These are phyloP conservation scores for Phytophthora citricola DNA, from an alignment of 352 stramenopile species.

Conservation along the genomic window DNA sequence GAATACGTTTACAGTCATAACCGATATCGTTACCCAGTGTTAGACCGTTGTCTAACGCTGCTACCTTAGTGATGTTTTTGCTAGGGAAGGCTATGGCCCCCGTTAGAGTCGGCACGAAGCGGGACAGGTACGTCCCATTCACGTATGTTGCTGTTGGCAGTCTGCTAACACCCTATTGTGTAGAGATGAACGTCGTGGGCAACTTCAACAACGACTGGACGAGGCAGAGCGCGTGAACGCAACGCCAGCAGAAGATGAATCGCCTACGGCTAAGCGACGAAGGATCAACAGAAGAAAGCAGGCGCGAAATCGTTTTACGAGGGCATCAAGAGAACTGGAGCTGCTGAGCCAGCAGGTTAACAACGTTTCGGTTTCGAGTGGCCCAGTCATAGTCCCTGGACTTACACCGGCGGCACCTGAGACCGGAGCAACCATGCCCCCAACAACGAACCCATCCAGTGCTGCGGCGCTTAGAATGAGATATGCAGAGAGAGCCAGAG, in stretches of 20 bases:
- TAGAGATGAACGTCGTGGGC: not conserved
- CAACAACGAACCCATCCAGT: not conserved
- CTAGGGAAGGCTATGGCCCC: not conserved
- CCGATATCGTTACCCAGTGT: not conserved
- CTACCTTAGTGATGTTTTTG: not conserved
- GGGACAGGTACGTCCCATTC: not conserved
- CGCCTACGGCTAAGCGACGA: not conserved
- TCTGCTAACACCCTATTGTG: not conserved
- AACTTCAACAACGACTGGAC: not conserved
- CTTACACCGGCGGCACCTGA: too few species aligned
- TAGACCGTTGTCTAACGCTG: not conserved
- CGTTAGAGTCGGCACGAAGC: not conserved
- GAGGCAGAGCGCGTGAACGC: not conserved
- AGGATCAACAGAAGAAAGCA: not conserved
- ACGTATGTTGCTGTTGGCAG: not conserved
- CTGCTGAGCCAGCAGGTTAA: not conserved
- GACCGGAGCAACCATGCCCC: too few species aligned
- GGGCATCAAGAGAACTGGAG: not conserved
- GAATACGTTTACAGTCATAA: not conserved
- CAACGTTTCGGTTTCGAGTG: not conserved
- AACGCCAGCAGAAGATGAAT: not conserved
- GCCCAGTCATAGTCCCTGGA: too few species aligned
- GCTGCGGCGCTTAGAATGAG: not conserved
- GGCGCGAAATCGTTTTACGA: too few species aligned
- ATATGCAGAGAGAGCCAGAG: not conserved